phyloP scores from a whole-genome alignment of 345 rosid species.

The Eucalyptus pauciflora region DNA sequence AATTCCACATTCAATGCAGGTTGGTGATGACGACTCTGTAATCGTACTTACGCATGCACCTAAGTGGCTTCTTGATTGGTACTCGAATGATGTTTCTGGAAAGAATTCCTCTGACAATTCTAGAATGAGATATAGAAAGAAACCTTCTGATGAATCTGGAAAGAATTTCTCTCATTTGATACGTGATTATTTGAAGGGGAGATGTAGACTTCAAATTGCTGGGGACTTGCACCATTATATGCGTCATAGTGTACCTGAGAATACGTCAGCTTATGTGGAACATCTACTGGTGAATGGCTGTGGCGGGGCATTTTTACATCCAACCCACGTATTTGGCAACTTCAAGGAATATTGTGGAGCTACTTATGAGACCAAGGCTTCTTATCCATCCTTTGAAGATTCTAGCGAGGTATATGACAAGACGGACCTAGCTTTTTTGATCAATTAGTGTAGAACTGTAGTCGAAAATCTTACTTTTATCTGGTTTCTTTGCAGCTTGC shows the following conservation, averaged over 20 bases:
- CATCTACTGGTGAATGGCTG: constrained; percentile 94
- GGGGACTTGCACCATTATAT: constrained; percentile 97
- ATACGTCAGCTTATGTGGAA: constrained; percentile 54
- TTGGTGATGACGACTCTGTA: constrained; percentile 57
- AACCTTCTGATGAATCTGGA: constrained; percentile 14
- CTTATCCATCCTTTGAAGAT: constrained; percentile 93
- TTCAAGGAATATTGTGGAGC: constrained; percentile 54
- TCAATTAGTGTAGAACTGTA: neutral
- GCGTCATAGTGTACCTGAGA: constrained; percentile 71
- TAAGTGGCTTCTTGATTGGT: constrained; percentile 97
- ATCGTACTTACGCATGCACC: constrained; percentile 93
- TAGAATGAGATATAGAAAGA: no score
- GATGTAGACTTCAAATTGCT: constrained; percentile 87
- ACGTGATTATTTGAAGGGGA: constrained; percentile 64
- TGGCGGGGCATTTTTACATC: constrained; percentile 98
- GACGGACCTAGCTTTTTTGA: neutral
- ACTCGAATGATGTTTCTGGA: constrained; percentile 14
- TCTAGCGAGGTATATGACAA: constrained; percentile 68
- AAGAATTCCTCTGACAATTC: no score
- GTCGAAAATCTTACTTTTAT: neutral
- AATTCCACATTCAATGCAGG: constrained; percentile 19
- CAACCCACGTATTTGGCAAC: constrained; percentile 83
- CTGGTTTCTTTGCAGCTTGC: constrained; percentile 56
- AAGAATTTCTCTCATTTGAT: constrained; percentile 72
- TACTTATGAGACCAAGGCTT: constrained; percentile 60